Evolutionary conservation across 257 asterid species (phyloP), one percentile per base, ranked within the genome.

Genomic region (Mentha longifolia): DNA sequence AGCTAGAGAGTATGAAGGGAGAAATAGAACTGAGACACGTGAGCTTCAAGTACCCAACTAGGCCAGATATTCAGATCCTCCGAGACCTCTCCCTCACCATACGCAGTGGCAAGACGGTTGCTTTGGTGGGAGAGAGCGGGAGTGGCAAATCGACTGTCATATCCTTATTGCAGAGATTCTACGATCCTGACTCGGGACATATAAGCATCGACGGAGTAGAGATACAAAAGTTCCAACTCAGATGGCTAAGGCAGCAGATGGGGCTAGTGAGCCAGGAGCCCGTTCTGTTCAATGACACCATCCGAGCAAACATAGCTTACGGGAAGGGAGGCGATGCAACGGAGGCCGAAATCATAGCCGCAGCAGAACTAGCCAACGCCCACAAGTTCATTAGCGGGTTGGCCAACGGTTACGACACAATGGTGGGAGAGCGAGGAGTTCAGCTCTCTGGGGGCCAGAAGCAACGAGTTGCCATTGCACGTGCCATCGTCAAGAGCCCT

Each of bases 211-310:
- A 93, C n/a, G 95, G 98, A 14, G 80, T 80, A 4, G 97, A 93
- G 81, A 90, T 93, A 41, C 78, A 77, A 7, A 88, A 86, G 77
- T 81, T 93, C 75, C 88, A 87, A 61, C 67, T 90, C 73, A 88
- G 87, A 71, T 92, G 98, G 98, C 80, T 92, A 10, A 88, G 97
- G 70, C 91, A 75, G 57, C 98, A 88, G 82, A 92, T 92, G 97
- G 98, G 98, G 37, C 91, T 92, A 0, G 98, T 92, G 55, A 88
- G 98, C 81, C 98, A 92, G 78, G 98, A 92, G 68, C 97, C 98
- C 0, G 78, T 87, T 33, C 65, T 92, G 58, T 92, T 92, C 68
- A 90, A 92, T 45, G 86, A 86, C 72, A 90, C 96, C 15, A 90
- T 90, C 65, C 95, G 97, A 0, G 89, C 95, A 67, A 92, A 92